phyloP scores from a whole-genome alignment of 345 rosid species.

The Erysimum cheiranthoides region DNA sequence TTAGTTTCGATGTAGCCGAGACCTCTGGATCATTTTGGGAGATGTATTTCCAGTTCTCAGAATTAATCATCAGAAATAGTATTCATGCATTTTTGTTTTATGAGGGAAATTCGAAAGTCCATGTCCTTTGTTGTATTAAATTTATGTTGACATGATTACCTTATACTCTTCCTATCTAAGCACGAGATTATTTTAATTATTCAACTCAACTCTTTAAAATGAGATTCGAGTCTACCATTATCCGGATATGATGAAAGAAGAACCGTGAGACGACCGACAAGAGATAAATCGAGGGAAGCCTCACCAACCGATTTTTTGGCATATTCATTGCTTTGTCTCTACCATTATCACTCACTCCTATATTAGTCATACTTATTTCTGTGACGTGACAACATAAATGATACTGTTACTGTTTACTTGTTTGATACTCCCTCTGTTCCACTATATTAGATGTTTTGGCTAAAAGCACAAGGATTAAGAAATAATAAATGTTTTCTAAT shows the following conservation, averaged over 20 bases:
- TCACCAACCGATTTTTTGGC: neutral
- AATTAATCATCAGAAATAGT: no score
- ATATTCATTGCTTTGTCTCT: conserved; percentile 9
- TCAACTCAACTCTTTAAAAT: neutral
- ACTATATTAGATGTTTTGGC: no score
- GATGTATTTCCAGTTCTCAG: no score
- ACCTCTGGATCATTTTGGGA: conserved; percentile 8
- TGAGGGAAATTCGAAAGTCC: no score
- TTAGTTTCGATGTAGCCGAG: conserved; percentile 52
- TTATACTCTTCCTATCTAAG: neutral
- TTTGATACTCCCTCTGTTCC: no score
- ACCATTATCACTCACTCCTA: neutral
- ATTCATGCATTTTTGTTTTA: neutral
- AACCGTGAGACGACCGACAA: neutral
- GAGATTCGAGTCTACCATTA: neutral
- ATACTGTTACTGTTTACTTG: neutral
- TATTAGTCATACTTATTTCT: neutral
- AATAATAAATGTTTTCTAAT: no score
- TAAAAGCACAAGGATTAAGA: no score
- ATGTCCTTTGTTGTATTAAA: no score
- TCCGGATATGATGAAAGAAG: neutral
- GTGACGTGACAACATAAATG: neutral
- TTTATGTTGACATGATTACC: neutral
- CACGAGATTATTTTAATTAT: neutral
- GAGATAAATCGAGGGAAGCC: neutral